Percentiles rank a stretch among this genome's conserved stretches.
Evolutionary conservation across 805 yeast species (phyloP).

Genomic region (Pichia thaimueangensis): DNA sequence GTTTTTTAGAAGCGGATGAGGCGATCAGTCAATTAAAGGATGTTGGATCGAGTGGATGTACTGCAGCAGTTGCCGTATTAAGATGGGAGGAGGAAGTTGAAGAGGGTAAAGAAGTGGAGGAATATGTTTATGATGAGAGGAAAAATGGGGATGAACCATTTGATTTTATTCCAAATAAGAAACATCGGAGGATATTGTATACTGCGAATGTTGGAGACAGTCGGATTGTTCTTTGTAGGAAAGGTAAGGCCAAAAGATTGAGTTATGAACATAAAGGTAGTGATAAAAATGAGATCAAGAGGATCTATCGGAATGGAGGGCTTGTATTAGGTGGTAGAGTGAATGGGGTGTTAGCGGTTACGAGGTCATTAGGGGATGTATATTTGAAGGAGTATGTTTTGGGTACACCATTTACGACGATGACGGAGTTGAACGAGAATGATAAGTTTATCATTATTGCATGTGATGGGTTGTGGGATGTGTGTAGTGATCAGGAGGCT

Average conservation of each 20-base stretch:
- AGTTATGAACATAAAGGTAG: constrained; percentile 93
- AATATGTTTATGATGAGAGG: neutral
- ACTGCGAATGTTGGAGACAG: constrained; percentile 97
- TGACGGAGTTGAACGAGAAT: constrained; percentile 58
- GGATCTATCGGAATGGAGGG: constrained; percentile 80
- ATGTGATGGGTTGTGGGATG: constrained; percentile 98
- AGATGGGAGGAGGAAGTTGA: constrained; percentile 62
- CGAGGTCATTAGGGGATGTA: constrained; percentile 89
- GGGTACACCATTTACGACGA: constrained; percentile 88
- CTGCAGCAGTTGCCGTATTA: constrained; percentile 89
- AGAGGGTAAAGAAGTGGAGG: constrained; percentile 1
- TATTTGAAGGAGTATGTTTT: constrained; percentile 85
- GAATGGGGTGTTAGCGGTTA: constrained; percentile 92
- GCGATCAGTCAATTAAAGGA: constrained; percentile 48
- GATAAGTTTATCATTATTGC: constrained; percentile 86
- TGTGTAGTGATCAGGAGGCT: constrained; percentile 77
- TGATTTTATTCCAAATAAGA: constrained; percentile 41
- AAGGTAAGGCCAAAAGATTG: constrained; percentile 68
- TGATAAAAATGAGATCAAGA: constrained; percentile 66
- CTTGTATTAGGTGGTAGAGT: constrained; percentile 84
- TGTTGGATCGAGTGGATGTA: constrained; percentile 79
- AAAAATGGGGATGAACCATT: constrained; percentile 30
- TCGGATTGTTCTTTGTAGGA: constrained; percentile 69
- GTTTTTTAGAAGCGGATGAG: constrained; percentile 73
- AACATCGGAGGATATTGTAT: constrained; percentile 69